Evolutionary conservation across 768 basidiomycete genomes (phyloP), one percentile per base, ranked within the genome.

Genomic region (Boletus pseudo-olivaceus): DNA sequence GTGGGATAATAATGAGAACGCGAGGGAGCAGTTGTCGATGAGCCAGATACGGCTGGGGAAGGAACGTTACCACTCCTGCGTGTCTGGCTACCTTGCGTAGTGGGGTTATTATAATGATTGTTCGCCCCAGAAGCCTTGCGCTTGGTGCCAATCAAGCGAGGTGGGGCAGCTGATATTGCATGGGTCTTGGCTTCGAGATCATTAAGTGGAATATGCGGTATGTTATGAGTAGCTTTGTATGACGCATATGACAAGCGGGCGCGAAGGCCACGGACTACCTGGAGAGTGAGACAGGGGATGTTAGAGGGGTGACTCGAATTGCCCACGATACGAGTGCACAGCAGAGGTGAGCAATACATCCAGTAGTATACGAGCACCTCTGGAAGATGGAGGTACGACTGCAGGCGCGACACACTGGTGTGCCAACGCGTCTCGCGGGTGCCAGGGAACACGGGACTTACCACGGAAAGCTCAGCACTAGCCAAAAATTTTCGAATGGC

Each of bases 211-310:
- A 83, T 74, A 51, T 84, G 81, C 10, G 85, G 75, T 51, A 88
- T 72, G 67, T 90, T 87, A 69, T 90, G 81, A 14, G 79, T 78
- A 5, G 90, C 88, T 73, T 93, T 93, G 79, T 87, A 91, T 2
- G 87, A 85, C 23, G 90, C 90, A 71, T 90, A 90, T 0, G 88
- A 81, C 48, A 93, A 80, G 60, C 90, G 85, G 62, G 90, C 80
- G 57, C 91, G 84, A 53, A 93, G 79, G 50, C 81, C 84, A 67
- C 88, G 87, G 65, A 89, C 88, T 32, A 93, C 82, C 90, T 93
- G 75, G 54, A 56, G 47, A 53, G 65, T 64, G 62, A 66, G 57
- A 65, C 64, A 73, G 59, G 63, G 69, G 60, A 59, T 10, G 61
- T 71, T 23, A 71, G 72, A 42, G 38, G 37, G 41, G 54, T 33